Percentiles rank a stretch among this genome's conserved stretches.
Evolutionary conservation across 495 filamentous ascomycete species (phyloP).

Genomic region (Penicillium odoratum): DNA sequence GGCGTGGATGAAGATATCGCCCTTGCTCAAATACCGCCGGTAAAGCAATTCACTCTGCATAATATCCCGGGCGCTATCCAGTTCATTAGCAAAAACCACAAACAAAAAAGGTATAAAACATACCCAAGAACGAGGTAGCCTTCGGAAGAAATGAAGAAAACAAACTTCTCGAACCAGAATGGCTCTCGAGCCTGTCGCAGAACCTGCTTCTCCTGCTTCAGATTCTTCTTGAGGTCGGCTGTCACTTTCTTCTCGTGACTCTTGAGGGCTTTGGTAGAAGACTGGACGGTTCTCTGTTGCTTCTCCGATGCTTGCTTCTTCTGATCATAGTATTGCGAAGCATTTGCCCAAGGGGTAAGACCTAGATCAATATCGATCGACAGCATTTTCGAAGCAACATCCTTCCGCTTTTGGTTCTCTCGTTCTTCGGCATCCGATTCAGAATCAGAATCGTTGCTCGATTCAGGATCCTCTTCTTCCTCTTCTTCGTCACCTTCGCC

Average conservation of each 20-base stretch:
- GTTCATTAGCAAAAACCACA: constrained; percentile 12
- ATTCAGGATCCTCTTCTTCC: constrained; percentile 56
- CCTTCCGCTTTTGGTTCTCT: constrained; percentile 30
- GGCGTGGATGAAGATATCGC: constrained; percentile 89
- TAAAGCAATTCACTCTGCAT: constrained; percentile 94
- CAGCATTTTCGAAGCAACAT: constrained; percentile 44
- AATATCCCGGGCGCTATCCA: constrained; percentile 69
- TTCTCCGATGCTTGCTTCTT: constrained; percentile 81
- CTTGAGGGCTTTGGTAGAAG: constrained; percentile 82
- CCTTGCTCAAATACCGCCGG: constrained; percentile 76
- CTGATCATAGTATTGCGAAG: constrained; percentile 86
- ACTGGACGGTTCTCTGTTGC: constrained; percentile 78
- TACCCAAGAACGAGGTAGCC: constrained; percentile 83
- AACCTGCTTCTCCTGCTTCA: constrained; percentile 91
- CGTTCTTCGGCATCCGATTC: constrained; percentile 56
- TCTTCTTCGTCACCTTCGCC: constrained; percentile 64
- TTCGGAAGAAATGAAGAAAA: constrained; percentile 93
- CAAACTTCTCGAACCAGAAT: constrained; percentile 96
- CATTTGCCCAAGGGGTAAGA: constrained; percentile 82
- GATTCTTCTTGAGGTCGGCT: constrained; percentile 76
- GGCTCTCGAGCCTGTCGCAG: constrained; percentile 77
- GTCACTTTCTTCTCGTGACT: constrained; percentile 85
- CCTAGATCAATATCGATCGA: constrained; percentile 82
- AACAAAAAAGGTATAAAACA: constrained; percentile 10
- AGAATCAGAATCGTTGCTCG: constrained; percentile 61